Percentiles rank a stretch among this genome's conserved stretches.
phyloP scores from a whole-genome alignment of 2,329 filamentous ascomycete species.

The Fusarium nygamai region DNA sequence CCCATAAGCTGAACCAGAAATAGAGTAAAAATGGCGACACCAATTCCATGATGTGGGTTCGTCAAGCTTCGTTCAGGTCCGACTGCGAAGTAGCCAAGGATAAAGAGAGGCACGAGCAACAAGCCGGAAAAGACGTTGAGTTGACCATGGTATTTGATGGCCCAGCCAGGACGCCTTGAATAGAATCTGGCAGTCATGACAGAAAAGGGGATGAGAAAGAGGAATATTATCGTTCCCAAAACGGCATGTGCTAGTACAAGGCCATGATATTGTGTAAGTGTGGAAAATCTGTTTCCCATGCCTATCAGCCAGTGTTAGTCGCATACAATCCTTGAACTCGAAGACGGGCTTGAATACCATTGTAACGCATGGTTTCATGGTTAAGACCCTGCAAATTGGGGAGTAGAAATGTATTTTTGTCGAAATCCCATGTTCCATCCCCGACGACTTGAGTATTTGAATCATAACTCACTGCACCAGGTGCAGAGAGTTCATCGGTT shows the following conservation, averaged over 20 bases:
- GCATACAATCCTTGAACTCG: background rate
- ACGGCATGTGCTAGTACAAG: conserved; percentile 78
- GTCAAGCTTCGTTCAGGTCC: conserved; percentile 76
- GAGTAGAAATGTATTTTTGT: conserved; percentile 79
- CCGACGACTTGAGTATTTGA: conserved; percentile 81
- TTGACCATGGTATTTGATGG: conserved; percentile 77
- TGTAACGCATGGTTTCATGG: conserved; percentile 85
- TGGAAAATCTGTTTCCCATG: conserved; percentile 83
- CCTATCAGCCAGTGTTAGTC: conserved; percentile 57
- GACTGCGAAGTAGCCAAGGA: conserved; percentile 82
- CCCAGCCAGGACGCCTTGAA: conserved; percentile 66
- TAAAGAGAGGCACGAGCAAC: conserved; percentile 75
- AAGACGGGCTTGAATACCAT: conserved; percentile 64
- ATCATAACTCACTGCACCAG: conserved; percentile 77
- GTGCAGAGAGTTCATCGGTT: conserved; percentile 70
- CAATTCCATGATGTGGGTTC: conserved; percentile 88
- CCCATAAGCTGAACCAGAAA: conserved; percentile 77
- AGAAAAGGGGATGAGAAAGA: conserved; percentile 77
- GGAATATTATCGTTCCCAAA: conserved; percentile 77
- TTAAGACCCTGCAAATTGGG: conserved; percentile 81
- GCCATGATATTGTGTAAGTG: conserved; percentile 73
- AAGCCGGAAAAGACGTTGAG: conserved; percentile 75
- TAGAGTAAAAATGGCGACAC: conserved; percentile 79
- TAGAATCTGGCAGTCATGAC: conserved; percentile 80
- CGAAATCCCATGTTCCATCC: conserved; percentile 85